Evolutionary conservation across 148 eudicot genomes (phyloP).

Genomic region (Bassia scoparia): DNA sequence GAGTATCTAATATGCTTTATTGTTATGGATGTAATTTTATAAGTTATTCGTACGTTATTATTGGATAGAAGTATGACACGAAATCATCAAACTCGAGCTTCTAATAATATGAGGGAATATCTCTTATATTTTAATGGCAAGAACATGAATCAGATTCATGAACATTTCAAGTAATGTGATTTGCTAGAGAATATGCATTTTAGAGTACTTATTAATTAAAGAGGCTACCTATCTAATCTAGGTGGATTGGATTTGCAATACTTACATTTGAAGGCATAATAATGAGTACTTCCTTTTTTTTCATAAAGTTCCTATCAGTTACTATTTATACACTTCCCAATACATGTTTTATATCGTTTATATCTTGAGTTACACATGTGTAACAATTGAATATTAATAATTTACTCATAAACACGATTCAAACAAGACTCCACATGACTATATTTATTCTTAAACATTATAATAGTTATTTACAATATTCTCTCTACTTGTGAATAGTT

Average conservation of each 20-base stretch:
- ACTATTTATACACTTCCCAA: no score
- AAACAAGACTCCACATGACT: no score
- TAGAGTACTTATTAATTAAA: conserved; percentile 14
- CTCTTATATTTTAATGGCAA: background rate
- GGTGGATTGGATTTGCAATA: conserved; percentile 18
- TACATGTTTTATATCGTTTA: no score
- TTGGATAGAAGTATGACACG: background rate
- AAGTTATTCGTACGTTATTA: background rate
- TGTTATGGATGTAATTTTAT: background rate
- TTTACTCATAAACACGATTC: no score
- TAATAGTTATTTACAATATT: no score
- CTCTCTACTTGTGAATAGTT: no score
- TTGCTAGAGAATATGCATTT: conserved; percentile 12
- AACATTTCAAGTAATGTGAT: conserved; percentile 19
- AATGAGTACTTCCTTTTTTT: no score
- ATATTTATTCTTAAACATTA: no score
- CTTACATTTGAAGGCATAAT: background rate
- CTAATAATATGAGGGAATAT: conserved; percentile 18
- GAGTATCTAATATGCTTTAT: conserved; percentile 4
- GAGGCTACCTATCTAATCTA: background rate
- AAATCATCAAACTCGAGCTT: background rate
- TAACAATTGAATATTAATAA: no score
- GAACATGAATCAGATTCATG: conserved; percentile 27
- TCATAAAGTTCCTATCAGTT: no score
- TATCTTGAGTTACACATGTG: no score